Conservation (phyloP, 2,329 filamentous ascomycete species). For the Tolypocladium nubicola region DNA sequence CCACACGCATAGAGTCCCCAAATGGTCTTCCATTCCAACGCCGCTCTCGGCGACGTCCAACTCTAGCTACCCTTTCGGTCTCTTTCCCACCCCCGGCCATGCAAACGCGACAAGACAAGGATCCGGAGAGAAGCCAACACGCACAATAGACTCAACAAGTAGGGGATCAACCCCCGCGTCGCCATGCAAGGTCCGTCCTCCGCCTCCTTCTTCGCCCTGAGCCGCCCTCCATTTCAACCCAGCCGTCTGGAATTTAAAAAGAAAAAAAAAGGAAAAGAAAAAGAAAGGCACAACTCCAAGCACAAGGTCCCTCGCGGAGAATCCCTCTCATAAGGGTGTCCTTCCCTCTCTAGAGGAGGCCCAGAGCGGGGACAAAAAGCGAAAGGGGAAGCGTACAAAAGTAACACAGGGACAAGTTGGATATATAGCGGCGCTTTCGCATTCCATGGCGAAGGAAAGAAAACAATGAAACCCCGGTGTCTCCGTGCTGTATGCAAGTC, state of each 20-base stretch:
- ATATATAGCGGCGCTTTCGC: not conserved
- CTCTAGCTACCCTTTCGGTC: not conserved
- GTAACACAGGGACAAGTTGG: not conserved
- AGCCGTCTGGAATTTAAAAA: no score
- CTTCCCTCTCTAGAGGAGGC: not conserved
- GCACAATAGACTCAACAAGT: not conserved
- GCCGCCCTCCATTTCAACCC: not conserved
- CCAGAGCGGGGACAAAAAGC: not conserved
- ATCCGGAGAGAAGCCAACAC: not conserved
- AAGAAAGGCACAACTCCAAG: no score
- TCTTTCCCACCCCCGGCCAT: not conserved
- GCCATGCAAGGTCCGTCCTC: not conserved
- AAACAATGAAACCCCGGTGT: not conserved
- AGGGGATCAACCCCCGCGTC: not conserved
- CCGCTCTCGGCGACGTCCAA: not conserved
- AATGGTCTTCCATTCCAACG: not conserved
- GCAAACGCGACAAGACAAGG: not conserved
- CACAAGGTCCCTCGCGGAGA: not conserved
- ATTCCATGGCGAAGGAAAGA: not conserved
- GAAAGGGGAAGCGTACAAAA: not conserved
- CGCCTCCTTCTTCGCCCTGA: not conserved
- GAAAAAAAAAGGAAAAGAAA: no score
- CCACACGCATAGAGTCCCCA: not conserved
- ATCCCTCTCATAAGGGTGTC: not conserved
- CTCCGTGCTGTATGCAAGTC: not conserved